Conservation (phyloP, 2,329 filamentous ascomycete species). For the Cylindrodendrum hubeiense region DNA sequence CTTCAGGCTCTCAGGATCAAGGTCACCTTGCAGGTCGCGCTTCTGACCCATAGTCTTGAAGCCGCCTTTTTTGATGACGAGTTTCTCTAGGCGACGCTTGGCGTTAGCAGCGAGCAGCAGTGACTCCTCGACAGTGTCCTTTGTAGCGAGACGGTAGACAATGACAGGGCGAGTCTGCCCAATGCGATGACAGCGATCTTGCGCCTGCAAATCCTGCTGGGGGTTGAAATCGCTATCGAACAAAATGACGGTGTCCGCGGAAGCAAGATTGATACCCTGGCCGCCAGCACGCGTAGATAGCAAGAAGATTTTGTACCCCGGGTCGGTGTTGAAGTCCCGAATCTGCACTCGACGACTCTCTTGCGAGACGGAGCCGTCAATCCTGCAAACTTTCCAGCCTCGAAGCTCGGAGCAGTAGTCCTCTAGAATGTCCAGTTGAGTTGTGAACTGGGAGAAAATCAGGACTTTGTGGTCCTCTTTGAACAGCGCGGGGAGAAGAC, state of each 20-base stretch:
- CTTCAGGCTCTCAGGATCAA: constrained; percentile 72
- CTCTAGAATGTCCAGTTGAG: constrained; percentile 89
- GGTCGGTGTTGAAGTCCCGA: constrained; percentile 76
- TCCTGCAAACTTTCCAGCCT: constrained; percentile 85
- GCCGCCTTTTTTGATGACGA: constrained; percentile 94
- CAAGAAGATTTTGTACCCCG: constrained; percentile 81
- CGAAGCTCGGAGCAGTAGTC: constrained; percentile 85
- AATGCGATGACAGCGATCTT: constrained; percentile 95
- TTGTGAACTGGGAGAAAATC: constrained; percentile 97
- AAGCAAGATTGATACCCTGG: constrained; percentile 93
- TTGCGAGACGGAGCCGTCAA: constrained; percentile 89
- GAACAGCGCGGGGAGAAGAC: constrained; percentile 83
- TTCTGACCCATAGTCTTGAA: constrained; percentile 79
- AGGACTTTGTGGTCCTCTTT: constrained; percentile 86
- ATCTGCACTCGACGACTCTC: constrained; percentile 78
- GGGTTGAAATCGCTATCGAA: constrained; percentile 95
- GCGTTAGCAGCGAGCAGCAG: constrained; percentile 89
- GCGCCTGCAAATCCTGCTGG: constrained; percentile 95
- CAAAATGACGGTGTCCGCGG: constrained; percentile 91
- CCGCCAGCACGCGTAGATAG: constrained; percentile 92
- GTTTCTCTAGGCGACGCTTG: constrained; percentile 91
- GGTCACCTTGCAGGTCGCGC: constrained; percentile 62
- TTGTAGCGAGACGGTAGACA: constrained; percentile 93
- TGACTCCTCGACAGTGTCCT: constrained; percentile 91
- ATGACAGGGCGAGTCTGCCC: constrained; percentile 93